phyloP scores from a whole-genome alignment of 331 rosid genomes.

The Quercus phellos region DNA sequence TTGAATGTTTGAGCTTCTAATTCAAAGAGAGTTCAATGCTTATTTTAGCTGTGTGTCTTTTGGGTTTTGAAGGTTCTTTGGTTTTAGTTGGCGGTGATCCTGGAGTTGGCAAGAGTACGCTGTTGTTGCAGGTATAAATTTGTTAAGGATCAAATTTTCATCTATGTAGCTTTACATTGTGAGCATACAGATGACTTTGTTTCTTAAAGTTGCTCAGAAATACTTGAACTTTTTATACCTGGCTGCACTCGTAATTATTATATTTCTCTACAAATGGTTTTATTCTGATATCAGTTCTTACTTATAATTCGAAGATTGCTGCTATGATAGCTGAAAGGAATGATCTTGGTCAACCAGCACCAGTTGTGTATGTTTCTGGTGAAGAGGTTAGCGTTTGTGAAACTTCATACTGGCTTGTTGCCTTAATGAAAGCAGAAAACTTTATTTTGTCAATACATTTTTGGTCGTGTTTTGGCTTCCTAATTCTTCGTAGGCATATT shows the following conservation, averaged over 20 bases:
- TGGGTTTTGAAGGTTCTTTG: constrained; percentile 70
- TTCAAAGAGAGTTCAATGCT: constrained; percentile 1
- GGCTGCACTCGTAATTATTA: background rate
- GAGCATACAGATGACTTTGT: background rate
- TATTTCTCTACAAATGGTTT: constrained; percentile 4
- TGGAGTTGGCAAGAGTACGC: constrained; percentile 96
- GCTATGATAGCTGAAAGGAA: constrained; percentile 60
- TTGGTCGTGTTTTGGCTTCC: background rate
- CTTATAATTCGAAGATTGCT: constrained; percentile 55
- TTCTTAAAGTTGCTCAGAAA: background rate
- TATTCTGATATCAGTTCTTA: constrained; percentile 1
- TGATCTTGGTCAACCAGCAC: constrained; percentile 33
- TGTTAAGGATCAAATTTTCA: constrained; percentile 6
- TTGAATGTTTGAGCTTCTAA: background rate
- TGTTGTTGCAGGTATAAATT: constrained; percentile 67
- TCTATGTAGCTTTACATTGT: background rate
- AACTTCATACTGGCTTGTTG: background rate
- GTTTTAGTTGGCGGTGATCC: constrained; percentile 91
- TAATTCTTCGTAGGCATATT: background rate
- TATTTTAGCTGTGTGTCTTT: constrained; percentile 17
- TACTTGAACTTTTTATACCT: background rate
- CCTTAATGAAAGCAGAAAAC: constrained; percentile 2
- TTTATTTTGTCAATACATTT: background rate
- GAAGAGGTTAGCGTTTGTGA: constrained; percentile 73
- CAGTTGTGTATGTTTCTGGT: constrained; percentile 84